These are phyloP conservation scores for Globisporangium paroecandrum DNA, from an alignment of 352 stramenopile species.

Conservation along the genomic window DNA sequence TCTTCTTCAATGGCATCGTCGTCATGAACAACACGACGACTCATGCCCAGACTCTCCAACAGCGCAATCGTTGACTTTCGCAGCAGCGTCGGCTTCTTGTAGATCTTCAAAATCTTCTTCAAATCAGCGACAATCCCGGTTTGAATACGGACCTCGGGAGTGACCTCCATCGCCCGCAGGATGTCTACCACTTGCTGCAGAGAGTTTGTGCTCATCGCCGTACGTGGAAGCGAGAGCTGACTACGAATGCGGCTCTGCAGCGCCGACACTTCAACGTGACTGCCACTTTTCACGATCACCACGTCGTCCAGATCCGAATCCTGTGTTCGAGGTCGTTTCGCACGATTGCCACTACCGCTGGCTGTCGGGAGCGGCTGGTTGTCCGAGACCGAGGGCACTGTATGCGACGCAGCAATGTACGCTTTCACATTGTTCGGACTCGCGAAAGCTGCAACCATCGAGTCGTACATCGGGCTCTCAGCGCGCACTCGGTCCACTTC, in stretches of 20 bases:
- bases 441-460: conserved; percentile 62
- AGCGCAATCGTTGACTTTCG: conserved; percentile 68
- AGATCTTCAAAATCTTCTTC: conserved; percentile 74
- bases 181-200: conserved; percentile 80
- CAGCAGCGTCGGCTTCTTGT: conserved; percentile 78
- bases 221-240: conserved; percentile 52
- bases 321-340: conserved; percentile 59
- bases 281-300: conserved; percentile 62
- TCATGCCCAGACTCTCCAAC: conserved; percentile 72
- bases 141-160: conserved; percentile 66
- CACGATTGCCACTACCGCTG: conserved; percentile 16
- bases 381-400: conserved; percentile 44
- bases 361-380: conserved; percentile 18
- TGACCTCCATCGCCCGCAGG: conserved; percentile 71
- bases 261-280: conserved; percentile 54
- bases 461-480: conserved; percentile 63
- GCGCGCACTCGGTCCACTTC: conserved; percentile 69
- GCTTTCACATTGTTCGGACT: conserved; percentile 51
- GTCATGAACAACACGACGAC: conserved; percentile 41
- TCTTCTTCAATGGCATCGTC: conserved; percentile 46
- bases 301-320: conserved; percentile 66
- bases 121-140: conserved; percentile 68
- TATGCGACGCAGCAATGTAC: conserved; percentile 54
- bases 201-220: conserved; percentile 53
- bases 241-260: conserved; percentile 70